phyloP scores from a whole-genome alignment of 73 alveolate genomes.

The Paramecium biaurelia region DNA sequence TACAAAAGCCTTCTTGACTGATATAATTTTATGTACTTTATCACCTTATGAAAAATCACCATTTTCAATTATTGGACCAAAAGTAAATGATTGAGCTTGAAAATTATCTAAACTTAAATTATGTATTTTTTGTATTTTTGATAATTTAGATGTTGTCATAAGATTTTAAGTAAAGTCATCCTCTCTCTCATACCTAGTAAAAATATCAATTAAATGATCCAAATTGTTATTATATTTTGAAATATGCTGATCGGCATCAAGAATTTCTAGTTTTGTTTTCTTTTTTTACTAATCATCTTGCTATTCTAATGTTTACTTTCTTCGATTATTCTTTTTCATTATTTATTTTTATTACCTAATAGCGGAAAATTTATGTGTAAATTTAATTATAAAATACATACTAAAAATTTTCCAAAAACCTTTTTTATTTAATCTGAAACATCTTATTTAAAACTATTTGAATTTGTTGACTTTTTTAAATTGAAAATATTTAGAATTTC shows the following conservation, averaged over 20 bases:
- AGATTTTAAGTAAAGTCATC: background rate
- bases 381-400: background rate
- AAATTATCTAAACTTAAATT: background rate
- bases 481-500: background rate
- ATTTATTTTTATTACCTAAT: background rate
- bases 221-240: background rate
- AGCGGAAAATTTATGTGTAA: slow-evolving; percentile 12
- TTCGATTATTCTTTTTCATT: background rate
- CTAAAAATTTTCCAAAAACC: background rate
- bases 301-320: background rate
- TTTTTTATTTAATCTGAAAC: background rate
- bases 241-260: background rate
- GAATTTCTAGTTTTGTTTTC: background rate
- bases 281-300: background rate
- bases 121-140: background rate
- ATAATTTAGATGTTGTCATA: background rate
- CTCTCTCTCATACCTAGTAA: background rate
- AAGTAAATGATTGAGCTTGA: background rate
- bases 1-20: background rate
- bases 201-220: background rate
- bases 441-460: background rate
- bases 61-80: background rate
- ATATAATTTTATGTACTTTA: background rate
- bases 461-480: background rate
- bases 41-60: background rate